These are phyloP conservation scores for Paecilomyces sp. DNA, from an alignment of 2,329 filamentous ascomycete species.

Conservation along the genomic window DNA sequence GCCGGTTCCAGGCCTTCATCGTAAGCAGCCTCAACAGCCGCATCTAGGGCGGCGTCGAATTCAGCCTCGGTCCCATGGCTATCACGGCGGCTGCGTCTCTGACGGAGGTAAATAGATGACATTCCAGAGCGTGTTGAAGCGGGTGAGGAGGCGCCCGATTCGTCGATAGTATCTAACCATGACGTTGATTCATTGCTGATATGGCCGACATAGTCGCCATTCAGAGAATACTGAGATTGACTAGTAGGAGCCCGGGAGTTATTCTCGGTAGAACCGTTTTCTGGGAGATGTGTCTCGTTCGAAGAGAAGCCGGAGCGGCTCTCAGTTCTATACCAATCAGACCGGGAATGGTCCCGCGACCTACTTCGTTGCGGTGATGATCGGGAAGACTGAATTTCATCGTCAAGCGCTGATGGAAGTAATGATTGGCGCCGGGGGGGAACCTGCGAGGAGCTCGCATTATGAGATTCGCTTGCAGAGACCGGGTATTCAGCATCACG, in stretches of 20 bases:
- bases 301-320: not conserved
- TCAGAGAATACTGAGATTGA: conserved; percentile 22
- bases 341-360: conserved; percentile 36
- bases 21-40: conserved; percentile 92
- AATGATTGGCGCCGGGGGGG: conserved; percentile 33
- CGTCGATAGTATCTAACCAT: conserved; percentile 91
- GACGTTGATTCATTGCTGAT: conserved; percentile 76
- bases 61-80: conserved; percentile 77
- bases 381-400: conserved; percentile 13
- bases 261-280: conserved; percentile 23
- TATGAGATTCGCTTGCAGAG: conserved; percentile 15
- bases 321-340: conserved; percentile 7
- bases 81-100: conserved; percentile 60
- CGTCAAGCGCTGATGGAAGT: conserved; percentile 26
- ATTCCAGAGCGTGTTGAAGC: conserved; percentile 76
- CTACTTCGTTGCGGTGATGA: conserved; percentile 20
- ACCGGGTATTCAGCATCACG: conserved; percentile 41
- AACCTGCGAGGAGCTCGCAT: conserved; percentile 20
- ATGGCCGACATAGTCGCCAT: conserved; percentile 45
- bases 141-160: conserved; percentile 71
- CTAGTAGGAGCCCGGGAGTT: conserved; percentile 5
- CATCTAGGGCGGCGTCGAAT: conserved; percentile 89
- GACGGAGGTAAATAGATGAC: conserved; percentile 60
- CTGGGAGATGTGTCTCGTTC: conserved; percentile 38
- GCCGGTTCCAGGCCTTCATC: conserved; percentile 79